Conservation (phyloP, 306 rosid genomes). For the Malus asiatica region DNA sequence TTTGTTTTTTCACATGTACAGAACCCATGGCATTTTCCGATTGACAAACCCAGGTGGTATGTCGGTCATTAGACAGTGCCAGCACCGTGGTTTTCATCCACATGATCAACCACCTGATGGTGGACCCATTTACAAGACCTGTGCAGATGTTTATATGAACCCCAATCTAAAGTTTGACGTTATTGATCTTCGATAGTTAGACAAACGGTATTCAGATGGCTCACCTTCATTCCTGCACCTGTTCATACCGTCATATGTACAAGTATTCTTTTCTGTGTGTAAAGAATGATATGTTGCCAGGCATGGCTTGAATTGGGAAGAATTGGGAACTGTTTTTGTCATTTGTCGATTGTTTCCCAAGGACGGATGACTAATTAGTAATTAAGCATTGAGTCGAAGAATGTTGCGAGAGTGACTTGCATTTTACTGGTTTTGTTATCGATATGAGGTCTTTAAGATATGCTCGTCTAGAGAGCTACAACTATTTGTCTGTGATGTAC, state of each 20-base stretch:
- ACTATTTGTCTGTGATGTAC: no score
- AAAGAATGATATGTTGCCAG: constrained; percentile 20
- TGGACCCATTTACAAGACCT: constrained; percentile 70
- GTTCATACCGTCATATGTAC: constrained; percentile 23
- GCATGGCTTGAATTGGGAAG: constrained; percentile 2
- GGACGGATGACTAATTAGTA: background rate
- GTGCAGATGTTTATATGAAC: constrained; percentile 94
- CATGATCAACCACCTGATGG: constrained; percentile 85
- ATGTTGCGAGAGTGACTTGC: background rate
- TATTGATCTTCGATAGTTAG: constrained; percentile 75
- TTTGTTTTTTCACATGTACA: constrained; percentile 26
- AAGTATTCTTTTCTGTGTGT: constrained; percentile 15
- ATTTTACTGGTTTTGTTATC: background rate
- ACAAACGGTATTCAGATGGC: background rate
- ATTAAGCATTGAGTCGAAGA: background rate
- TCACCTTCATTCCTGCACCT: constrained; percentile 23
- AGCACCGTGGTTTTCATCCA: constrained; percentile 88
- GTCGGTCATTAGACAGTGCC: constrained; percentile 83
- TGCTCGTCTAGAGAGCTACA: no score
- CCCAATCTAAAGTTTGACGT: constrained; percentile 78
- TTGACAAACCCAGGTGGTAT: constrained; percentile 88
- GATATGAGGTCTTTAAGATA: no score
- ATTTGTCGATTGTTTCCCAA: background rate
- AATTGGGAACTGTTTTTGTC: background rate
- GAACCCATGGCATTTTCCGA: constrained; percentile 92